Base-by-base conservation (phyloP, 768 basidiomycete genomes). In the Tephrocybe sp. region DNA sequence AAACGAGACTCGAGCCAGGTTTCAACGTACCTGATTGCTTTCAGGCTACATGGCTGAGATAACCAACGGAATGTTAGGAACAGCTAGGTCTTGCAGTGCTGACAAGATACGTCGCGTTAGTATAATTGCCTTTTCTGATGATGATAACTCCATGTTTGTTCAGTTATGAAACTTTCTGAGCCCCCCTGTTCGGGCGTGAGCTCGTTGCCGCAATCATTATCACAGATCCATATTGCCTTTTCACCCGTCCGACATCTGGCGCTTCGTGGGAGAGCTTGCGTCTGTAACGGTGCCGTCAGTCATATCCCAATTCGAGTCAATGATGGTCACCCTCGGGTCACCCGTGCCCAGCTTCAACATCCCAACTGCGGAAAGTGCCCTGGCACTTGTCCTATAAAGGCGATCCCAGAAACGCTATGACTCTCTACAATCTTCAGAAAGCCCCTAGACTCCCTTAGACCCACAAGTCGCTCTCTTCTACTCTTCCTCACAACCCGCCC, bases 231-330 rank as follows among this genome's bases (percentile, higher is more conserved):
- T 61, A 61, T 55, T 52, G 56, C 36, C 45, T 53, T 55, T 64
- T 58, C 59, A 63, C 61, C 67, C 63, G 58, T 63, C 36, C 63
- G 59, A 61, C 64, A 40, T 51, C 47, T 53, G 53, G 61, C 57
- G 62, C 60, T 62, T 65, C 60, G 56, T 55, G 58, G 47, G 60
- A 60, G 52, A 59, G 49, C 30, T 49, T 49, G 32, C 44, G 43
- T 37, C 44, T 52, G 47, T 55, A 51, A 60, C 64, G 63, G 64
- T 57, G 44, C 59, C 65, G 62, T 60, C 56, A 47, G 51, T 52
- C 49, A 55, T 64, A 25, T 60, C 62, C 66, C 64, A 62, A 59
- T 69, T 71, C 61, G 69, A 75, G 70, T 73, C 71, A 70, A 68
- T 67, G 62, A 66, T 66, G 60, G 58, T 62, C 62, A 67, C 59